Evolutionary conservation across 2,329 filamentous ascomycete species (phyloP), one percentile per base, ranked within the genome.

Genomic region (Eutypa lata): DNA sequence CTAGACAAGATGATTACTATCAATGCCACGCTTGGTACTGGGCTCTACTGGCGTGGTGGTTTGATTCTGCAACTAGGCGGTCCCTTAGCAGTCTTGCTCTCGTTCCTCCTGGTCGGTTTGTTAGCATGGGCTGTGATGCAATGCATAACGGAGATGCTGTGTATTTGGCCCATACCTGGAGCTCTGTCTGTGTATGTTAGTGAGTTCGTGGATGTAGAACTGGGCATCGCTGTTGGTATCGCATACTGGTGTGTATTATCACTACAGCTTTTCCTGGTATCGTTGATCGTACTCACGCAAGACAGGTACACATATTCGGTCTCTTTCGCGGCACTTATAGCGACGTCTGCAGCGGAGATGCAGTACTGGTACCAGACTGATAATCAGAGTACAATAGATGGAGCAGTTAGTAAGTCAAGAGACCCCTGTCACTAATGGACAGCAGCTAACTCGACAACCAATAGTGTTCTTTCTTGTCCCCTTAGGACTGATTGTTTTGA

Each of bases 81-180:
- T 2, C 61, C 58, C 7, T 52, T 67, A 6, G 61, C 61, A 8
- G 60, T 65, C 6, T 52, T 67, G 14, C 44, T 67, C n/a, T 59
- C 64, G 2, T 68, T 65, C 22, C 45, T 67, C n/a, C 46, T 64
- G 2, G 53, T 66, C 3, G 66, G 66, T 10, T 24, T 65, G 38
- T 49, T 68, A 8, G 59, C 64, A 10, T 67, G 64, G 64, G 57
- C 58, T 22, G 64, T 67, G n/a, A 68, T 64, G 61, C 64, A 68
- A 45, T 67, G 63, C 49, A 61, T 67, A 37, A 61, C 64, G 19
- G 65, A 68, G 43, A 56, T 68, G 51, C 53, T 67, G 11, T 68
- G 65, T 52, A 64, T 68, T 19, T 68, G 65, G 65, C 65, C 67
- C 5, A 59, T 70, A 14, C 66, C 66, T 1, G 66, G 67, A 21